Percentiles rank a stretch among this genome's conserved stretches.
Conservation (phyloP, 2,329 filamentous ascomycete species). For the Aspergillus versicolor region DNA sequence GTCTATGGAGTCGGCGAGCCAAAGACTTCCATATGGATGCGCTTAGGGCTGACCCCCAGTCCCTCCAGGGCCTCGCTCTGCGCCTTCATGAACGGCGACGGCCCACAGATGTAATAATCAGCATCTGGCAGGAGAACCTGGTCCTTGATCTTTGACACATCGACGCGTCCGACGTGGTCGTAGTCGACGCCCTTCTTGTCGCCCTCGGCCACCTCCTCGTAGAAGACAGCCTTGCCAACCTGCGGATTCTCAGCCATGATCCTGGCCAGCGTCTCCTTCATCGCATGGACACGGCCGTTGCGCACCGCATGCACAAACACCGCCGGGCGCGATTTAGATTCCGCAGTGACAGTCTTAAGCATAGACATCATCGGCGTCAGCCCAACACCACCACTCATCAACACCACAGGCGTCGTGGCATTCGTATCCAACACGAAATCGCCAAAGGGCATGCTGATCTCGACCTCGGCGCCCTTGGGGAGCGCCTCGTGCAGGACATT, state of each 20-base stretch:
- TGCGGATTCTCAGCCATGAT: conserved; percentile 58
- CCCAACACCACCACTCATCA: conserved; percentile 62
- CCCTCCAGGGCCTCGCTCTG: conserved; percentile 21
- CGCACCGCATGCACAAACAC: conserved; percentile 61
- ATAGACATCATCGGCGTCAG: conserved; percentile 62
- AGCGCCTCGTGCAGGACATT: conserved; percentile 66
- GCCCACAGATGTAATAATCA: conserved; percentile 72
- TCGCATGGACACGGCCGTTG: conserved; percentile 48
- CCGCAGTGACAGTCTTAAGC: conserved; percentile 51
- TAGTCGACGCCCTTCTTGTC: conserved; percentile 58
- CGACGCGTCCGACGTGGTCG: conserved; percentile 57
- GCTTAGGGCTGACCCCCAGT: conserved; percentile 21
- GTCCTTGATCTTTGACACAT: conserved; percentile 56
- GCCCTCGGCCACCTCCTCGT: conserved; percentile 48
- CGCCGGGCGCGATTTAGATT: conserved; percentile 49
- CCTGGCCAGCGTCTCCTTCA: conserved; percentile 47
- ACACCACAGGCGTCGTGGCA: conserved; percentile 51
- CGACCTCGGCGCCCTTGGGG: conserved; percentile 59
- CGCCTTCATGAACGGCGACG: conserved; percentile 63
- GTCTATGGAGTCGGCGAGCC: conserved; percentile 13
- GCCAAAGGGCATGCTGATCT: conserved; percentile 65
- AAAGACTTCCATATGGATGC: conserved; percentile 30
- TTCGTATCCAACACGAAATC: conserved; percentile 56
- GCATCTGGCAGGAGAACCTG: conserved; percentile 56
- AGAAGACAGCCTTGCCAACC: conserved; percentile 58